A percentile compares a stretch with the other conserved stretches of the same genome.
phyloP scores from a whole-genome alignment of 306 rosid genomes.

The Quercus robur region DNA sequence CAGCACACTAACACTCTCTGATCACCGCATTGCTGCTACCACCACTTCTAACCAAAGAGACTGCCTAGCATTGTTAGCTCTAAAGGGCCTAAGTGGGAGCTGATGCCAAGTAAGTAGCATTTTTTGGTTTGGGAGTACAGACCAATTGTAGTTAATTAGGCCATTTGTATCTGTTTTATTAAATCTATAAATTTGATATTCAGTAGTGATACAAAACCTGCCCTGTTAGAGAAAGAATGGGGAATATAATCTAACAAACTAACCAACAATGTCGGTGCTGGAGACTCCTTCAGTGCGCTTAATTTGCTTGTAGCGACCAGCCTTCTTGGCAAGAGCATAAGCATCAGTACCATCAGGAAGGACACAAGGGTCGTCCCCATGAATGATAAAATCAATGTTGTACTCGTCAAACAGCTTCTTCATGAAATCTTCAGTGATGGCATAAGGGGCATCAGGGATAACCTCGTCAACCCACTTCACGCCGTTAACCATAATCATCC shows the following conservation, averaged over 20 bases:
- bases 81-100: background rate
- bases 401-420: slow-evolving; percentile 57
- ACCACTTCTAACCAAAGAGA: background rate
- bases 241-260: background rate
- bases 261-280: slow-evolving; percentile 67
- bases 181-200: background rate
- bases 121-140: background rate
- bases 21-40: background rate
- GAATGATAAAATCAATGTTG: slow-evolving; percentile 52
- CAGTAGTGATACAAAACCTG: background rate
- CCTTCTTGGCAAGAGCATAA: slow-evolving; percentile 67
- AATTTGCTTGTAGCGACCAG: slow-evolving; percentile 64
- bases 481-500: slow-evolving; percentile 61
- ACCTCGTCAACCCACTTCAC: slow-evolving; percentile 68
- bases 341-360: slow-evolving; percentile 66
- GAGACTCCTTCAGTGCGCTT: slow-evolving; percentile 67
- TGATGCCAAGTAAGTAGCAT: background rate
- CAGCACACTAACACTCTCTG: background rate
- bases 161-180: background rate
- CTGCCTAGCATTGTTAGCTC: background rate
- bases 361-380: slow-evolving; percentile 63
- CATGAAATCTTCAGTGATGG: slow-evolving; percentile 63
- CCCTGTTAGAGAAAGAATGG: too few relatives aligned
- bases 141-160: background rate
- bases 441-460: slow-evolving; percentile 60